These are phyloP conservation scores for Stylosanthes scabra DNA, from an alignment of 331 rosid genomes.

Conservation along the genomic window DNA sequence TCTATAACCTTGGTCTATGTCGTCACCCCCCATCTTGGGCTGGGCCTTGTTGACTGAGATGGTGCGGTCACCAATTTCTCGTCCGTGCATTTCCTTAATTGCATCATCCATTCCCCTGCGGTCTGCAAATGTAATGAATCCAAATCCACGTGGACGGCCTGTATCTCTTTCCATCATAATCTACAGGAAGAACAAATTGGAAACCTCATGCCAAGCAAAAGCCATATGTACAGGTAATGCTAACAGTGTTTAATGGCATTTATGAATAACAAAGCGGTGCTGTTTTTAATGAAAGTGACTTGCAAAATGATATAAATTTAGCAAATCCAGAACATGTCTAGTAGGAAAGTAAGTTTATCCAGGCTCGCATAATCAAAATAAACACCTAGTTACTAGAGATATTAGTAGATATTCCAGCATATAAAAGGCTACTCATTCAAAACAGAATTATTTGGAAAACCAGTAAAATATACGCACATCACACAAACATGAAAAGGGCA, in stretches of 20 bases:
- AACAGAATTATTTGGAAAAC: constrained; percentile 16
- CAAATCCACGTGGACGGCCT: constrained; percentile 95
- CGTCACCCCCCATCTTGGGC: constrained; percentile 89
- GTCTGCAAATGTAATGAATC: constrained; percentile 91
- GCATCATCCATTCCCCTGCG: constrained; percentile 98
- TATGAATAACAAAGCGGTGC: constrained; percentile 21
- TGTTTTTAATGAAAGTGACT: constrained; percentile 26
- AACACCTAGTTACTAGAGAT: constrained; percentile 2
- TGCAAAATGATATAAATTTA: neutral
- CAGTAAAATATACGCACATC: constrained; percentile 18
- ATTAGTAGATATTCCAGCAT: constrained; percentile 13
- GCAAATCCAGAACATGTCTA: too few species aligned
- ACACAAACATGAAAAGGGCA: constrained; percentile 25
- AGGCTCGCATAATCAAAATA: constrained; percentile 7
- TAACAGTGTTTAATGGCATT: constrained; percentile 27
- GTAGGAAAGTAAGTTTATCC: too few species aligned
- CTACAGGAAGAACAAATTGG: constrained; percentile 60
- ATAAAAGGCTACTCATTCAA: constrained; percentile 19
- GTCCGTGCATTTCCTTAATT: constrained; percentile 95
- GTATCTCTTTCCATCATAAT: constrained; percentile 98
- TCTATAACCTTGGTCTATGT: constrained; percentile 74
- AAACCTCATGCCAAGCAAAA: constrained; percentile 44
- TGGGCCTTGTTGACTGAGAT: constrained; percentile 96
- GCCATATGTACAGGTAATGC: constrained; percentile 28
- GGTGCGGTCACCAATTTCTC: constrained; percentile 76